Evolutionary conservation across 139 green algal species (phyloP).

Genomic region (Mesotaenium endlicherianum): DNA sequence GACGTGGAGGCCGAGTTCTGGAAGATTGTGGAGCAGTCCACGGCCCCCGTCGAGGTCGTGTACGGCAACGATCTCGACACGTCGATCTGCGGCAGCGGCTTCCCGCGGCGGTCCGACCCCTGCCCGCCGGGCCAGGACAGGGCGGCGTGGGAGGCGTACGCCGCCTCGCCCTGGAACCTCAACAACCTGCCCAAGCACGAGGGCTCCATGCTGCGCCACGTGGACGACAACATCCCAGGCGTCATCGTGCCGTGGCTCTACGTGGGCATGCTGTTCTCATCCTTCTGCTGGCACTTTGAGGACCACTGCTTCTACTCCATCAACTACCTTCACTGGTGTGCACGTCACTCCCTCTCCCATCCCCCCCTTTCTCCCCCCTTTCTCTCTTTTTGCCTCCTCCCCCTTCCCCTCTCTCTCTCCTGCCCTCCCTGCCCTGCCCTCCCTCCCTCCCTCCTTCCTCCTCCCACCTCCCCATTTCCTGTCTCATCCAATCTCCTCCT

Average conservation of each 20-base stretch:
- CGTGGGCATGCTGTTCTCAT: constrained; percentile 78
- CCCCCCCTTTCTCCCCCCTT: background rate
- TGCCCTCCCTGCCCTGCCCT: background rate
- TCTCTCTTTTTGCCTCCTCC: background rate
- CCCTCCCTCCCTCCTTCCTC: background rate
- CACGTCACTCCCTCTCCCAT: constrained; percentile 42
- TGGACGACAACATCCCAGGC: constrained; percentile 68
- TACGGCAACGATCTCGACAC: constrained; percentile 76
- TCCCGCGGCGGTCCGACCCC: constrained; percentile 21
- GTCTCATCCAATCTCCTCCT: background rate
- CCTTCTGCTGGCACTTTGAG: constrained; percentile 88
- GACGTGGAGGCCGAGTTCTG: constrained; percentile 88
- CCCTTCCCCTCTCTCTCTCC: background rate
- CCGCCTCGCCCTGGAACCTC: constrained; percentile 69
- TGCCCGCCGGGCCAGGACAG: background rate
- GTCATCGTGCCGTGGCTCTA: constrained; percentile 86
- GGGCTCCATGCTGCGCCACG: constrained; percentile 63
- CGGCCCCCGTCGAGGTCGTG: constrained; percentile 77
- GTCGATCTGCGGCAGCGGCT: constrained; percentile 28
- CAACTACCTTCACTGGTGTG: constrained; percentile 83
- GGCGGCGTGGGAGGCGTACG: constrained; percentile 19
- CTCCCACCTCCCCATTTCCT: background rate
- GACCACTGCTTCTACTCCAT: constrained; percentile 89
- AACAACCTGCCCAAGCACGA: constrained; percentile 67
- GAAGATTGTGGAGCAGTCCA: constrained; percentile 79